Conservation (phyloP, 176 grass and related monocot genomes). For the Panicum miliaceum region DNA sequence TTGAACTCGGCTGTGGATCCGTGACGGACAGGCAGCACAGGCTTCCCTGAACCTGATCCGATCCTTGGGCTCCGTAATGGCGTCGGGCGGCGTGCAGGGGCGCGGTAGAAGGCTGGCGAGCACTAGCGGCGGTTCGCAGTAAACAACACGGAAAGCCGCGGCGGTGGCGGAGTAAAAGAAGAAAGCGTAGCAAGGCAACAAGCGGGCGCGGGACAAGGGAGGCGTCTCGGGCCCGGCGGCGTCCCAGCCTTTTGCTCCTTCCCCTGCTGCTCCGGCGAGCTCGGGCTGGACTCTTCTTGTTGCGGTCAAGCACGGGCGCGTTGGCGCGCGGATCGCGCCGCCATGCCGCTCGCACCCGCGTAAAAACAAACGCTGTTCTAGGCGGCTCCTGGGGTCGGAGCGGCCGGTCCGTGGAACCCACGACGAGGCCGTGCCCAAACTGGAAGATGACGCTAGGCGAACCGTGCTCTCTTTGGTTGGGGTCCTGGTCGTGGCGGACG, state of each 20-base stretch:
- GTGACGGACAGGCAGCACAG: not conserved
- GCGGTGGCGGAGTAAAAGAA: not conserved
- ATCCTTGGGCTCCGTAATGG: slow-evolving; percentile 25
- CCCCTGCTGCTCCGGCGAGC: not conserved
- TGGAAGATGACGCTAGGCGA: no score
- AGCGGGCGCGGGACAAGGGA: slow-evolving; percentile 36
- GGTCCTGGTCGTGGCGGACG: no score
- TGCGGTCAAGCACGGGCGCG: not conserved
- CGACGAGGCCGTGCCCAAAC: no score
- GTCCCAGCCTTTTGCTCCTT: not conserved
- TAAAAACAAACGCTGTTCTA: no score
- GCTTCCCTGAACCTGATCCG: not conserved
- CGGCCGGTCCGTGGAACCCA: no score
- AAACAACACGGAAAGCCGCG: slow-evolving; percentile 8
- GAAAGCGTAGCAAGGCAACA: slow-evolving; percentile 16
- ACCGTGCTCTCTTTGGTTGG: no score
- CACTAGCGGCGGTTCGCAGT: slow-evolving; percentile 36
- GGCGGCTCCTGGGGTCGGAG: no score
- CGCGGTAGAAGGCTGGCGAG: slow-evolving; percentile 29
- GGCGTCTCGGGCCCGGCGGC: not conserved
- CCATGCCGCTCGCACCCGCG: not conserved
- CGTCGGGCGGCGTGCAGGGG: slow-evolving; percentile 16
- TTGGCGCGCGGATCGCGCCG: not conserved
- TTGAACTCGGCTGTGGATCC: slow-evolving; percentile 23
- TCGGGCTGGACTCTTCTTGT: not conserved